Evolutionary conservation across 768 basidiomycete species (phyloP).

Genomic region (Tylopilus rubrobrunneus): DNA sequence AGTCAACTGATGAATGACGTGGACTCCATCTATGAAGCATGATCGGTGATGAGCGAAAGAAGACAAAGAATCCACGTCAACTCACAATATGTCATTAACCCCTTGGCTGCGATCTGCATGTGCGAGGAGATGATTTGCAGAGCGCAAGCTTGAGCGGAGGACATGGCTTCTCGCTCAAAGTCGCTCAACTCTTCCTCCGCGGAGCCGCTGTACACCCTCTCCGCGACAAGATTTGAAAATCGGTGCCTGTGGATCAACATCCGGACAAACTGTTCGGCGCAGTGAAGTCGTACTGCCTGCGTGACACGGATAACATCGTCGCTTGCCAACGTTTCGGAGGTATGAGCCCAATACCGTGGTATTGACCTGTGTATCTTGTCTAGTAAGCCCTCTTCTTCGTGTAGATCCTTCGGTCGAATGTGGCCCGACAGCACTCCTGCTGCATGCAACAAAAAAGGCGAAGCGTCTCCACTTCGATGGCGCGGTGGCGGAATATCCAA

Average conservation of each 20-base stretch:
- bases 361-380: constrained; percentile 74
- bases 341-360: constrained; percentile 77
- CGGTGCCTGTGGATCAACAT: constrained; percentile 88
- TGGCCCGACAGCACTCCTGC: constrained; percentile 63
- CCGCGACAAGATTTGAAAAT: constrained; percentile 73
- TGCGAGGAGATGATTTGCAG: constrained; percentile 80
- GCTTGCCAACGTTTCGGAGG: constrained; percentile 73
- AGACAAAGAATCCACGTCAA: constrained; percentile 15
- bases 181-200: constrained; percentile 55
- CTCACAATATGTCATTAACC: constrained; percentile 94
- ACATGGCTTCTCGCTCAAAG: constrained; percentile 74
- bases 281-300: constrained; percentile 83
- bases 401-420: constrained; percentile 58
- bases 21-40: constrained; percentile 69
- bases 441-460: constrained; percentile 76
- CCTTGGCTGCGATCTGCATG: constrained; percentile 79
- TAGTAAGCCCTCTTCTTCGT: constrained; percentile 76
- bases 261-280: constrained; percentile 81
- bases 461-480: constrained; percentile 55
- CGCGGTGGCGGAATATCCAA: constrained; percentile 72
- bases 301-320: constrained; percentile 88
- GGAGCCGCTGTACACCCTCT: constrained; percentile 49
- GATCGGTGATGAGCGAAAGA: constrained; percentile 8
- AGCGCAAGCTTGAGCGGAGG: constrained; percentile 71
- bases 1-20: constrained; percentile 93